Evolutionary conservation across 1,139 yeast genomes (phyloP).

Genomic region (Zygoascus meyerae): DNA sequence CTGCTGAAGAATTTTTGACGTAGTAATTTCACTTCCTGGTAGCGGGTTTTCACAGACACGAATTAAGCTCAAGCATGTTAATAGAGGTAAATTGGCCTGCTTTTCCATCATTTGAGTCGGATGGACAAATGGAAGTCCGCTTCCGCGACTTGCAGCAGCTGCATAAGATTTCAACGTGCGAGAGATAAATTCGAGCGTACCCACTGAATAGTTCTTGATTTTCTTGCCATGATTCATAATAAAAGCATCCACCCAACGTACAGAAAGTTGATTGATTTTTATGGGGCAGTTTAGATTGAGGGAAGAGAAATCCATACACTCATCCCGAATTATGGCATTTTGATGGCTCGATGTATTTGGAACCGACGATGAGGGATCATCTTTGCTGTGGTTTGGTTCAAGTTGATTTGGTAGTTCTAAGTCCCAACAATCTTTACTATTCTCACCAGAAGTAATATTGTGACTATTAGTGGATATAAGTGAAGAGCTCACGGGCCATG

Average conservation of each 20-base stretch:
- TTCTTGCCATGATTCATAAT: constrained; percentile 7
- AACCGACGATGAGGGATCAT: no score
- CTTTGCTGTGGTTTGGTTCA: no score
- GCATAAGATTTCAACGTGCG: constrained; percentile 10
- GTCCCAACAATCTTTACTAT: no score
- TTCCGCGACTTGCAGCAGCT: constrained; percentile 6
- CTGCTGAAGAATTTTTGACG: constrained; percentile 1
- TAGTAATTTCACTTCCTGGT: constrained; percentile 6
- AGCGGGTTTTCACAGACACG: constrained; percentile 10
- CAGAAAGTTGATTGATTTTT: constrained; percentile 6
- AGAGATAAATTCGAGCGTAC: constrained; percentile 1
- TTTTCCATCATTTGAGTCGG: constrained; percentile 5
- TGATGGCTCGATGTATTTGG: no score
- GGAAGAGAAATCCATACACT: constrained; percentile 8
- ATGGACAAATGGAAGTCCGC: constrained; percentile 12
- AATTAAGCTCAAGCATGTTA: constrained; percentile 8
- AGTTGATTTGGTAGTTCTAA: no score
- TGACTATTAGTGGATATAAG: no score
- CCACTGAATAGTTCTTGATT: constrained; percentile 5
- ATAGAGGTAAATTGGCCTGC: constrained; percentile 1
- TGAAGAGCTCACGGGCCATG: no score
- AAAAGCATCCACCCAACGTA: constrained; percentile 11
- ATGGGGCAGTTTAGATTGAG: constrained; percentile 11
- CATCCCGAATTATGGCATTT: no score
- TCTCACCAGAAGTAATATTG: no score